phyloP scores from a whole-genome alignment of 2,329 filamentous ascomycete species.

The Xylariaceae sp. region DNA sequence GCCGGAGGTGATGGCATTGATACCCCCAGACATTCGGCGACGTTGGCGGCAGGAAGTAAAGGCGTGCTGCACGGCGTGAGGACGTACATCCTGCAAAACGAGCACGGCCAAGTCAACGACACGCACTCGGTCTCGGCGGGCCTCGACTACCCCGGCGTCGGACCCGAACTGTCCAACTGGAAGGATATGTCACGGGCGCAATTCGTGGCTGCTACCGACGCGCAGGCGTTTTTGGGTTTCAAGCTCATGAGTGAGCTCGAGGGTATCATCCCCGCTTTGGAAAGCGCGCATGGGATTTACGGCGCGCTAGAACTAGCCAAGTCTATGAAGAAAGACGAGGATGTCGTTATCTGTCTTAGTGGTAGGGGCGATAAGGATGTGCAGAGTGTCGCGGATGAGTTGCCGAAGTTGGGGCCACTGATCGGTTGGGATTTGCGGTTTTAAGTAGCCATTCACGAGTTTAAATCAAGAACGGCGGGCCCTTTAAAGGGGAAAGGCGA shows the following conservation, averaged over 20 bases:
- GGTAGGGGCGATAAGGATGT: slow-evolving; percentile 98
- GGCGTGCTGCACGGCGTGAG: slow-evolving; percentile 94
- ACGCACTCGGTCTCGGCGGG: slow-evolving; percentile 97
- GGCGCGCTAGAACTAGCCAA: slow-evolving; percentile 88
- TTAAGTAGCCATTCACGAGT: too few relatives aligned
- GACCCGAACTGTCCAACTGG: slow-evolving; percentile 87
- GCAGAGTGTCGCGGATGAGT: slow-evolving; percentile 91
- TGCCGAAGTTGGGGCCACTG: slow-evolving; percentile 81
- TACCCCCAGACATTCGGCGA: slow-evolving; percentile 81
- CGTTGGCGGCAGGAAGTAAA: slow-evolving; percentile 78
- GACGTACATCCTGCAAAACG: slow-evolving; percentile 91
- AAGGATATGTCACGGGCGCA: slow-evolving; percentile 84
- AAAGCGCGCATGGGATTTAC: slow-evolving; percentile 88
- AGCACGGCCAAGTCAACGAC: slow-evolving; percentile 87
- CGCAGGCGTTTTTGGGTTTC: slow-evolving; percentile 86
- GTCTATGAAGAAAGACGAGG: slow-evolving; percentile 82
- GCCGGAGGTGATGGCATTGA: slow-evolving; percentile 91
- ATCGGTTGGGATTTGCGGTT: slow-evolving; percentile 74
- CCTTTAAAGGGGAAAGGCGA: too few relatives aligned
- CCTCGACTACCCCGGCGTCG: slow-evolving; percentile 94
- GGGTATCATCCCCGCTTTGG: slow-evolving; percentile 93
- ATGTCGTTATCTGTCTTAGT: slow-evolving; percentile 89
- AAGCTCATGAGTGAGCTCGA: slow-evolving; percentile 79
- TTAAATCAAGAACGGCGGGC: slow-evolving; percentile 35
- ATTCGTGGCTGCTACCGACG: slow-evolving; percentile 88